Evolutionary conservation across 805 yeast species (phyloP).

Genomic region (Limtongozyma cylindracea): DNA sequence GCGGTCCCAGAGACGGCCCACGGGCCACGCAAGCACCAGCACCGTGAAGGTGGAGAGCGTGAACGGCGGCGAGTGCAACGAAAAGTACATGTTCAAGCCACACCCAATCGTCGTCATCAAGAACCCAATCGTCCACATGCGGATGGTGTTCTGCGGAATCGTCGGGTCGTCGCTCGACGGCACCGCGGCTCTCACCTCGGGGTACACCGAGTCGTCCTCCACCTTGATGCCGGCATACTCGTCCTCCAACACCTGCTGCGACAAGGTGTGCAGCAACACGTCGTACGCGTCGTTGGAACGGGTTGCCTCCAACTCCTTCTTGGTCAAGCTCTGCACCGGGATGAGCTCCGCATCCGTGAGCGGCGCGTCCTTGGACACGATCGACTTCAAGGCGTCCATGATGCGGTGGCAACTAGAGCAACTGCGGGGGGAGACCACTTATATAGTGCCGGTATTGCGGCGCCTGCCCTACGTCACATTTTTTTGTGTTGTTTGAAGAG

Average conservation of each 20-base stretch:
- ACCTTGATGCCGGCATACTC: slow-evolving; percentile 3
- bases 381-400: no score
- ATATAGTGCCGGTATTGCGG: no score
- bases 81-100: slow-evolving; percentile 32
- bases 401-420: no score
- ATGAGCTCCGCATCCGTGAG: no score
- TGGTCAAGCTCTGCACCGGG: no score
- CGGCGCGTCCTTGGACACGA: no score
- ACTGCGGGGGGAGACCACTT: no score
- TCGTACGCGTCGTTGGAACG: slow-evolving; percentile 4
- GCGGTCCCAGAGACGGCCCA: slow-evolving; percentile 24
- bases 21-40: slow-evolving; percentile 33
- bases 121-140: slow-evolving; percentile 26
- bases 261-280: slow-evolving; percentile 2
- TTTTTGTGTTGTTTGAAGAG: no score
- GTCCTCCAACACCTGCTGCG: slow-evolving; percentile 2
- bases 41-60: slow-evolving; percentile 23
- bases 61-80: slow-evolving; percentile 28
- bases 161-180: slow-evolving; percentile 24
- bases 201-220: slow-evolving; percentile 19
- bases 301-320: no score
- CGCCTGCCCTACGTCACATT: no score
- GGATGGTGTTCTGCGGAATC: slow-evolving; percentile 22
- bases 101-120: slow-evolving; percentile 27
- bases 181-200: slow-evolving; percentile 41